Conservation (phyloP, 2,329 filamentous ascomycete genomes). For the Cladosporium velox region DNA sequence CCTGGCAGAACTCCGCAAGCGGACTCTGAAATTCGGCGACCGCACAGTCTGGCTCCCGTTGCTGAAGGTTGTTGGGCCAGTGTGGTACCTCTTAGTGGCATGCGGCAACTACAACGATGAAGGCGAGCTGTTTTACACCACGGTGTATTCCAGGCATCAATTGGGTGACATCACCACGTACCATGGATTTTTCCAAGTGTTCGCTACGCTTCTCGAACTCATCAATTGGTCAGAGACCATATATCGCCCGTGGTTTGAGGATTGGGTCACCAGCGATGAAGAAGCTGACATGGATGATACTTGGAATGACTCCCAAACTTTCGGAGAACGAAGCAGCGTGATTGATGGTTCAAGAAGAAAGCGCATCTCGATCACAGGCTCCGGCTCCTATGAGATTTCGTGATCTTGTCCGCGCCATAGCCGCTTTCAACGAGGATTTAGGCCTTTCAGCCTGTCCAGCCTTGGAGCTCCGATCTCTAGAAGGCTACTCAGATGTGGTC, state of each 20-base stretch:
- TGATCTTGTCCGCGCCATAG: neutral
- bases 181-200: slow-evolving; percentile 1
- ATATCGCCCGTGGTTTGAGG: slow-evolving; percentile 6
- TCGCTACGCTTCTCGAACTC: neutral
- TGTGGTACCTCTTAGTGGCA: neutral
- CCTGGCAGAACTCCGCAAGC: neutral
- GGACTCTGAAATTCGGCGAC: neutral
- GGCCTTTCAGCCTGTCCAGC: neutral
- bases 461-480: neutral
- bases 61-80: neutral
- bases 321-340: neutral
- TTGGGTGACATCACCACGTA: slow-evolving; percentile 3
- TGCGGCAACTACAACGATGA: neutral
- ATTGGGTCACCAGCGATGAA: neutral
- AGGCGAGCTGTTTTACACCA: neutral
- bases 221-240: neutral
- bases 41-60: neutral
- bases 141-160: neutral
- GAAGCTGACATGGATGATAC: neutral
- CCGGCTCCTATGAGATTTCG: neutral
- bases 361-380: neutral
- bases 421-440: neutral
- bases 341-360: neutral
- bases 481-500: neutral
- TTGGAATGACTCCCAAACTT: neutral